A percentile compares a stretch with the other conserved stretches of the same genome.
phyloP scores from a whole-genome alignment of 305 asterid species.

The Fraxinus albicans region DNA sequence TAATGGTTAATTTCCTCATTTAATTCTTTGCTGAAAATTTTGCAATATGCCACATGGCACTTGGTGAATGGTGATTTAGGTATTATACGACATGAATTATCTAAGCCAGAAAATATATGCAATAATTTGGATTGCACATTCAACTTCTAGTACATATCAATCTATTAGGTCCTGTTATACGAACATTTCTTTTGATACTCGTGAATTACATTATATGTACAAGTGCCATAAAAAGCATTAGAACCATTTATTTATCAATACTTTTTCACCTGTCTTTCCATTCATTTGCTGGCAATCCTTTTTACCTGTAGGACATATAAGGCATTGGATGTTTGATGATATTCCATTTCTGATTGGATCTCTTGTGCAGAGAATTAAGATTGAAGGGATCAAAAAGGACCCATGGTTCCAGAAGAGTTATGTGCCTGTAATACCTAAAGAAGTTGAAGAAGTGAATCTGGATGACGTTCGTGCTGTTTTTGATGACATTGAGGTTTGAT shows the following conservation, averaged over 20 bases:
- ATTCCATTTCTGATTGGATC: constrained; percentile 21
- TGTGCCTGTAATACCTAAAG: constrained; percentile 57
- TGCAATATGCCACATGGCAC: not conserved
- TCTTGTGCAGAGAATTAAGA: constrained; percentile 71
- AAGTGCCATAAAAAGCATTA: not conserved
- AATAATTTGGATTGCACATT: not conserved
- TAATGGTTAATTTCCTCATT: not conserved
- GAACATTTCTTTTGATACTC: not conserved
- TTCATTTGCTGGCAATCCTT: constrained; percentile 11
- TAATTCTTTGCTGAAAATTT: not conserved
- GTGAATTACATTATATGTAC: not conserved
- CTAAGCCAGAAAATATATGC: not conserved
- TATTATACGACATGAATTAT: not conserved
- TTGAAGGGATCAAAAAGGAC: constrained; percentile 67
- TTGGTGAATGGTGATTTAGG: not conserved
- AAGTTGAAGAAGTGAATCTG: constrained; percentile 77
- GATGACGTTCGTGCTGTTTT: constrained; percentile 90
- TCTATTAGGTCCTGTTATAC: not conserved
- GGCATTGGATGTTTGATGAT: constrained; percentile 1
- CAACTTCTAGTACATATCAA: not conserved
- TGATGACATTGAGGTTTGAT: constrained; percentile 74
- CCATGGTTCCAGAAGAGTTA: constrained; percentile 80
- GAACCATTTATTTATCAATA: not conserved
- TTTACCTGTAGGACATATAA: constrained; percentile 4
- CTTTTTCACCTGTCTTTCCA: not conserved